phyloP scores from a whole-genome alignment of 2,329 filamentous ascomycete species.

The Ophiostoma tasmaniense region DNA sequence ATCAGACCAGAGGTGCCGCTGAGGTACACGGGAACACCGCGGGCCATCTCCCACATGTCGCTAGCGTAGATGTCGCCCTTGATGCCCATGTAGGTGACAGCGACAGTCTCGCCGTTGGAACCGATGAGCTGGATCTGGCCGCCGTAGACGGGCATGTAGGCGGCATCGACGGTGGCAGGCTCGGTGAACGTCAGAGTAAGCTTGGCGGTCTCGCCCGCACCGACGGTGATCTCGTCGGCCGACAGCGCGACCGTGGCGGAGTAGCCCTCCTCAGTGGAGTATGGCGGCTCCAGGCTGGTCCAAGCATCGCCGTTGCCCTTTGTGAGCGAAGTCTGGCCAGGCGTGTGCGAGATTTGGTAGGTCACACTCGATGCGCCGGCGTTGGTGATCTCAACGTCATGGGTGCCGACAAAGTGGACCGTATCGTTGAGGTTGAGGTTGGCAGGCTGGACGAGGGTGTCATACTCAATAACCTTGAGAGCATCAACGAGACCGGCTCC shows the following conservation, averaged over 20 bases:
- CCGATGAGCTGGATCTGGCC: conserved; percentile 28
- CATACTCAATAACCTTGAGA: conserved; percentile 15
- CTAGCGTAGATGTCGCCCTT: neutral
- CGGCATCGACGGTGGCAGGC: conserved; percentile 18
- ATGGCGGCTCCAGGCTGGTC: neutral
- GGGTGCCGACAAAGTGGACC: conserved; percentile 14
- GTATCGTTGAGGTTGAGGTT: conserved; percentile 18
- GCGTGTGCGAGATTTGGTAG: conserved; percentile 12
- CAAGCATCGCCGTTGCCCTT: neutral
- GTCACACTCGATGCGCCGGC: conserved; percentile 5
- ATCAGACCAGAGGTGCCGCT: neutral
- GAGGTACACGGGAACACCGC: neutral
- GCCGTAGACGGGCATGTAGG: conserved; percentile 28
- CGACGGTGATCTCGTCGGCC: conserved; percentile 3
- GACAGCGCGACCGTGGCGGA: neutral
- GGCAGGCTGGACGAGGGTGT: conserved; percentile 11
- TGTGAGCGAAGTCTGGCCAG: neutral
- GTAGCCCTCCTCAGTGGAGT: neutral
- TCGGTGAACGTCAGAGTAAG: neutral
- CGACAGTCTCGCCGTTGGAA: conserved; percentile 28
- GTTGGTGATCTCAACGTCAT: conserved; percentile 14
- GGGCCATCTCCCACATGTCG: neutral
- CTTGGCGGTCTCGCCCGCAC: neutral
- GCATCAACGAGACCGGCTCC: conserved; percentile 19
- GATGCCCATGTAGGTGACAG: conserved; percentile 27